A percentile compares a stretch with the other conserved stretches of the same genome.
Conservation (phyloP, 192 early-diverging fungal genomes). For the Dissophora globulifera region DNA sequence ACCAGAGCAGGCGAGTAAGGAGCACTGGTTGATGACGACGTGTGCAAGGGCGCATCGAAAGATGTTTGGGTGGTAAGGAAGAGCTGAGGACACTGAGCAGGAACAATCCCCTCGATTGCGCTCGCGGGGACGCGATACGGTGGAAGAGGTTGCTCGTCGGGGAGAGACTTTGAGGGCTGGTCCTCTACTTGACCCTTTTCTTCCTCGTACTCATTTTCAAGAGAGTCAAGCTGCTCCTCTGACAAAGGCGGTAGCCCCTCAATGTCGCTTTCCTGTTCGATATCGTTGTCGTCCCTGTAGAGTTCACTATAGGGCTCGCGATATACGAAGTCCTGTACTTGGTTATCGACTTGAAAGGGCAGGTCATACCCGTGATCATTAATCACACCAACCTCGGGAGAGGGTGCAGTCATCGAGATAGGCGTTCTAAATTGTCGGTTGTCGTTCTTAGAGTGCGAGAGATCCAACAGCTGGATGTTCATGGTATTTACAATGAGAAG, state of each 20-base stretch:
- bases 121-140: neutral
- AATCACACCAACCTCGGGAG: no score
- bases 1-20: neutral
- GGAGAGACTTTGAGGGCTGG: neutral
- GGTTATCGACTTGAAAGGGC: no score
- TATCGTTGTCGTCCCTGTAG: no score
- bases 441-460: neutral
- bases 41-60: conserved; percentile 10
- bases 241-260: neutral
- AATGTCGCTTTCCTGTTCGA: neutral
- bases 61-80: conserved; percentile 23
- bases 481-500: conserved; percentile 18
- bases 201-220: neutral
- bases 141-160: conserved; percentile 4
- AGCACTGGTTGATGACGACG: neutral
- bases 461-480: neutral
- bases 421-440: neutral
- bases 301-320: no score
- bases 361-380: no score
- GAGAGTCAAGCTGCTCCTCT: no score
- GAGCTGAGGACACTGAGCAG: conserved; percentile 15
- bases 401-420: neutral
- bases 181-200: neutral
- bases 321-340: no score
- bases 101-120: conserved; percentile 1